Conservation (phyloP, 192 early-diverging fungal genomes). For the Pecoramyces ruminantium region DNA sequence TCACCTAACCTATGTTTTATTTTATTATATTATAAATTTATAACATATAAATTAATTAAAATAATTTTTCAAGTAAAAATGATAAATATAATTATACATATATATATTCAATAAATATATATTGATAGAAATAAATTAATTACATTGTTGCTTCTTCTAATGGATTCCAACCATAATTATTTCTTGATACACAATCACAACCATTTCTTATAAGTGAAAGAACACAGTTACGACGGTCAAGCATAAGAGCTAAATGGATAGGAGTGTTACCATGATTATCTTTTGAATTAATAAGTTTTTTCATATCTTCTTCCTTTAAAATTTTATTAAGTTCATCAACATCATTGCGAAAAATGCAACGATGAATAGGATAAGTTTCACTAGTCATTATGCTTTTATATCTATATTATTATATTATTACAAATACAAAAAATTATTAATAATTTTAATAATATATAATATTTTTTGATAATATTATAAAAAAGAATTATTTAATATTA, state of each 20-base stretch:
- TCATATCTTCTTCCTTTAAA: background rate
- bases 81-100: no score
- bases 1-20: background rate
- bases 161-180: background rate
- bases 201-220: background rate
- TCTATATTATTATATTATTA: no score
- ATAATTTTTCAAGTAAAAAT: no score
- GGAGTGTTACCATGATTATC: background rate
- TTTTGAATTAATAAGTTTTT: background rate
- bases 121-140: no score
- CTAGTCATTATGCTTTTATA: background rate
- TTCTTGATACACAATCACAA: background rate
- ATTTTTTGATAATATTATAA: no score
- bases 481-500: no score
- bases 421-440: no score
- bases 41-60: no score
- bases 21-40: no score
- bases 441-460: no score
- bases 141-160: background rate
- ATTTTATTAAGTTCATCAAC: background rate
- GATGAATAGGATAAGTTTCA: background rate
- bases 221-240: background rate
- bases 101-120: no score
- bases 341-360: background rate
- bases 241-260: background rate